phyloP scores from a whole-genome alignment of 805 yeast species.

The Candida golubevii region DNA sequence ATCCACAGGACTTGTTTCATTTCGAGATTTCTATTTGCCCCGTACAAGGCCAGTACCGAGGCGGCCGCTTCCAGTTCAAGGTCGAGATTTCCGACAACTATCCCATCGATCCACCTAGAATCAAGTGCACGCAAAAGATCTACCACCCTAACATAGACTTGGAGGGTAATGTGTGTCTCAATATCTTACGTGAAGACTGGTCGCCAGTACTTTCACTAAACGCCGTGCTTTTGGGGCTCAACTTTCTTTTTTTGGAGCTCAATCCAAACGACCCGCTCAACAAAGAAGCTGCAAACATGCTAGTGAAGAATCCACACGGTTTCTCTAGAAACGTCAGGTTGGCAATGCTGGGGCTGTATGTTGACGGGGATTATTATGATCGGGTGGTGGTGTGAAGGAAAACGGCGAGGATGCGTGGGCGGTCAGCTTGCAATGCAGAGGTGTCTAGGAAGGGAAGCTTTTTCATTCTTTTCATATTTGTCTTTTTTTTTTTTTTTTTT shows the following conservation, averaged over 20 bases:
- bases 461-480: too few relatives aligned
- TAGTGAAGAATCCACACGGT: conserved; percentile 31
- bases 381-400: conserved; percentile 36
- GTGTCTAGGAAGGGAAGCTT: not conserved
- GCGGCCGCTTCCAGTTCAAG: conserved; percentile 69
- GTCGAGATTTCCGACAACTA: conserved; percentile 64
- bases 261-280: conserved; percentile 91
- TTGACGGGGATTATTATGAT: conserved; percentile 60
- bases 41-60: conserved; percentile 64
- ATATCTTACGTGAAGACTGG: conserved; percentile 94
- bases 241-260: conserved; percentile 84
- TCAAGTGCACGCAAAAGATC: conserved; percentile 63
- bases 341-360: conserved; percentile 70
- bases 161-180: conserved; percentile 87
- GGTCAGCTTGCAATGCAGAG: not conserved
- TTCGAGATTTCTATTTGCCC: conserved; percentile 59
- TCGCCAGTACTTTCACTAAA: conserved; percentile 84
- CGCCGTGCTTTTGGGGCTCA: conserved; percentile 76
- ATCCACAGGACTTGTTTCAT: conserved; percentile 55
- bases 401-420: not conserved
- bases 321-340: conserved; percentile 56
- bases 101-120: conserved; percentile 92
- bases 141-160: conserved; percentile 93
- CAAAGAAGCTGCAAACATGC: conserved; percentile 72
- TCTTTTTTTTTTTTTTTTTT: too few relatives aligned